Percentiles rank a stretch among this genome's conserved stretches.
phyloP scores from a whole-genome alignment of 352 stramenopile species.

The Globisporangium echinulatum region DNA sequence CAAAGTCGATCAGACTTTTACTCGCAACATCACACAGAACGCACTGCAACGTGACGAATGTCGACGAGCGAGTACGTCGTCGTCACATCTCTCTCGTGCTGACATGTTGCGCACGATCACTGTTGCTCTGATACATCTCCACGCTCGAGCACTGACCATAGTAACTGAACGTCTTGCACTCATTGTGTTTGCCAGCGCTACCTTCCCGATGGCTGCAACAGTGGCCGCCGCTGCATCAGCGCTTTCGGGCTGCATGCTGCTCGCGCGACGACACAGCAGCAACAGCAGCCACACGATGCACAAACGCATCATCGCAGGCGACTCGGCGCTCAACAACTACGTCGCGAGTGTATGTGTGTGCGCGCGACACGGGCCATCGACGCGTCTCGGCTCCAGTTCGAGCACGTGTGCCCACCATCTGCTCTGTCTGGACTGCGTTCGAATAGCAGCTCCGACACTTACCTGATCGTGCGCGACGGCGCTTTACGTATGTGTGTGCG shows the following conservation, averaged over 20 bases:
- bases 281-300: slow-evolving; percentile 3
- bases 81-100: too few species aligned
- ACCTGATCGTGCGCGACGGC: neutral
- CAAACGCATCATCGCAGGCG: slow-evolving; percentile 53
- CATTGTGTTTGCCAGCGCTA: neutral
- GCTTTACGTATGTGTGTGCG: too few species aligned
- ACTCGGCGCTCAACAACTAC: slow-evolving; percentile 65
- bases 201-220: neutral
- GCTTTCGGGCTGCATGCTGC: slow-evolving; percentile 22
- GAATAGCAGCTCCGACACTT: neutral
- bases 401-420: neutral
- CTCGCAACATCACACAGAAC: too few species aligned
- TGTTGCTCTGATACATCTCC: too few species aligned
- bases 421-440: neutral
- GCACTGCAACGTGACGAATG: too few species aligned
- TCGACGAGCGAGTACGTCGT: too few species aligned
- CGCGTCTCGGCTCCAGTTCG: neutral
- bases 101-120: too few species aligned
- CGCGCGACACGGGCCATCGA: neutral
- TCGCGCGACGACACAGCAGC: slow-evolving; percentile 9
- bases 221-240: slow-evolving; percentile 16
- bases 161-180: neutral
- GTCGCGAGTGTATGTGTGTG: slow-evolving; percentile 20
- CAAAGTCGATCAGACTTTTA: too few species aligned
- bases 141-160: too few species aligned